phyloP scores from a whole-genome alignment of 164 flowering plant genomes.

The Sextonia rubra region DNA sequence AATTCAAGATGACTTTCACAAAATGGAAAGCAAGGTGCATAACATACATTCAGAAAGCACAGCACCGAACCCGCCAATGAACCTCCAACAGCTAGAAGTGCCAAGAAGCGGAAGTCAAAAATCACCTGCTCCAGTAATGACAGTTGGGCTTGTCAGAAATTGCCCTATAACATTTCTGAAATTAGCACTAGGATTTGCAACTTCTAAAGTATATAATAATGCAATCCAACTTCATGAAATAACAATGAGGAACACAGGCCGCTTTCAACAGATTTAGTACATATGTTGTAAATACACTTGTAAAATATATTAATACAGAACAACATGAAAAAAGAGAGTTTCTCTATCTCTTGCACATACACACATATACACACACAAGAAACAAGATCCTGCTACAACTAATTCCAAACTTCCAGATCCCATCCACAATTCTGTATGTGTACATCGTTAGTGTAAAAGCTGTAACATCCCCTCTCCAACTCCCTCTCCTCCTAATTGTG shows the following conservation, averaged over 20 bases:
- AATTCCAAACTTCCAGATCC: no score
- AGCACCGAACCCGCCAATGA: slow-evolving; percentile 90
- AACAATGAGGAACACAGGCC: not conserved
- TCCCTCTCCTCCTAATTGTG: no score
- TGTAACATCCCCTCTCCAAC: no score
- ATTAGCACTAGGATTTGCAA: not conserved
- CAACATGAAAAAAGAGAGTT: no score
- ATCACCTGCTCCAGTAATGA: slow-evolving; percentile 38
- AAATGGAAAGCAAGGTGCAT: not conserved
- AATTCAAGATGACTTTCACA: not conserved
- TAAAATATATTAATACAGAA: not conserved
- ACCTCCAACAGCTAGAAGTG: slow-evolving; percentile 90
- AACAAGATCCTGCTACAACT: no score
- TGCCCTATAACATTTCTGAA: not conserved
- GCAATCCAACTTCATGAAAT: not conserved
- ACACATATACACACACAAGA: no score
- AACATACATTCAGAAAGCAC: slow-evolving; percentile 66
- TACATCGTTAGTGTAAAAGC: no score
- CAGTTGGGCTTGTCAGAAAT: not conserved
- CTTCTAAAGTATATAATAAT: not conserved
- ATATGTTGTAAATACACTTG: not conserved
- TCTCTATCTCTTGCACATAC: no score
- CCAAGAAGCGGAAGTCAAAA: slow-evolving; percentile 96
- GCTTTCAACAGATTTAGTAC: not conserved
- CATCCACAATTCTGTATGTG: no score